Conservation (phyloP, 2,329 filamentous ascomycete genomes). For the Botrytis pseudocinerea region DNA sequence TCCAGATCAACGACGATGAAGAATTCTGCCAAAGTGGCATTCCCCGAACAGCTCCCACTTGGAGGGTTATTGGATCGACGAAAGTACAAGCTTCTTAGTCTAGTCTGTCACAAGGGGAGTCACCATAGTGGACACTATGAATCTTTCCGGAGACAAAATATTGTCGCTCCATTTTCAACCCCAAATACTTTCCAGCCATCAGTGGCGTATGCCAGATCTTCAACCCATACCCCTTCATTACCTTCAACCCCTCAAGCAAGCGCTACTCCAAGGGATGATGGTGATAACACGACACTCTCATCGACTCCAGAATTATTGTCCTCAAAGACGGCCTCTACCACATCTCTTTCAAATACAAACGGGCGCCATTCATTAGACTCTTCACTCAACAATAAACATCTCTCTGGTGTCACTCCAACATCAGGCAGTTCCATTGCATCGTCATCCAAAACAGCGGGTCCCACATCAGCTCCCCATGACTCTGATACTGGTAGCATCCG, state of each 20-base stretch:
- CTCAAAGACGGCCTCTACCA: slow-evolving; percentile 35
- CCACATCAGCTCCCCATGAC: slow-evolving; percentile 41
- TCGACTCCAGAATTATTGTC: slow-evolving; percentile 38
- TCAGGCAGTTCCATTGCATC: slow-evolving; percentile 27
- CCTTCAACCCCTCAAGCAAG: slow-evolving; percentile 41
- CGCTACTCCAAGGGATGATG: slow-evolving; percentile 35
- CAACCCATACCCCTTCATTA: slow-evolving; percentile 34
- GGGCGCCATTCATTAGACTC: slow-evolving; percentile 26
- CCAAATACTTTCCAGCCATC: slow-evolving; percentile 75
- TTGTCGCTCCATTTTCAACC: slow-evolving; percentile 78
- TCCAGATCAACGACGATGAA: slow-evolving; percentile 72
- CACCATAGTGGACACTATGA: slow-evolving; percentile 98
- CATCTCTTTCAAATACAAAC: slow-evolving; percentile 34
- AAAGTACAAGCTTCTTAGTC: slow-evolving; percentile 79
- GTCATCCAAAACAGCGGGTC: slow-evolving; percentile 27
- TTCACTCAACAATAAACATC: slow-evolving; percentile 20
- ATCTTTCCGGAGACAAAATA: slow-evolving; percentile 84
- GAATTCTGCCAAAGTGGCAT: slow-evolving; percentile 90
- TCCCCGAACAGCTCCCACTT: slow-evolving; percentile 81
- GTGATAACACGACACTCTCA: slow-evolving; percentile 33
- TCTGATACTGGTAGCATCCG: slow-evolving; percentile 54
- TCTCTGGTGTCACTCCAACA: slow-evolving; percentile 23
- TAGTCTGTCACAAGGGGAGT: slow-evolving; percentile 92
- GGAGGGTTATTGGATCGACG: slow-evolving; percentile 76
- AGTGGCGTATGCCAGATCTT: slow-evolving; percentile 57